Evolutionary conservation across 1,284 basidiomycete species (phyloP).

Genomic region (Leucoagaricus sp.): DNA sequence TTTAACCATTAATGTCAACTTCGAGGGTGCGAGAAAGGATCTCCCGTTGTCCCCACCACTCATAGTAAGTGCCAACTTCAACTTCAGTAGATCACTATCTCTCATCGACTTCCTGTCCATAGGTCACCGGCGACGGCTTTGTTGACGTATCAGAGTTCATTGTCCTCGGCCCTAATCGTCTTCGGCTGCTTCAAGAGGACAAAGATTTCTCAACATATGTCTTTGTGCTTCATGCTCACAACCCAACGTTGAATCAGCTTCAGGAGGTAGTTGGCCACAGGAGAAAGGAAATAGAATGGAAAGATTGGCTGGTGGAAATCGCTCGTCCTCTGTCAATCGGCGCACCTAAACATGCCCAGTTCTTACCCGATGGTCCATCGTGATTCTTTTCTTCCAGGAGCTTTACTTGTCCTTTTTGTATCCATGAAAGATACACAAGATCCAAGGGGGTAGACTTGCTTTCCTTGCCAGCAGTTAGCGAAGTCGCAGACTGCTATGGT

Average conservation of each 20-base stretch:
- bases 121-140: constrained; percentile 41
- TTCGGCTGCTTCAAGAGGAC: constrained; percentile 34
- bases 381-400: no score
- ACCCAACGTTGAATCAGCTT: constrained; percentile 39
- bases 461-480: no score
- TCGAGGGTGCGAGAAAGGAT: constrained; percentile 21
- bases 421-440: no score
- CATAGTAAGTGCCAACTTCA: constrained; percentile 25
- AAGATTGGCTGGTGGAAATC: constrained; percentile 31
- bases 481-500: no score
- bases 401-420: no score
- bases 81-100: background rate
- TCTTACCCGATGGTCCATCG: no score
- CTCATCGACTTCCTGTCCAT: background rate
- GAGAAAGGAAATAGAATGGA: constrained; percentile 38
- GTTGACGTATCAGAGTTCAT: constrained; percentile 43
- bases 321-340: constrained; percentile 19
- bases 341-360: background rate
- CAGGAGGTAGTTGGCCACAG: constrained; percentile 27
- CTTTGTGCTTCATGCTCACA: constrained; percentile 41
- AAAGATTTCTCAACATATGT: constrained; percentile 35
- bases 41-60: constrained; percentile 40
- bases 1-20: constrained; percentile 30
- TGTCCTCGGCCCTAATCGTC: constrained; percentile 32
- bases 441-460: no score